Evolutionary conservation across 768 basidiomycete genomes (phyloP), one percentile per base, ranked within the genome.

Genomic region (Macrolepiota fuliginosa): DNA sequence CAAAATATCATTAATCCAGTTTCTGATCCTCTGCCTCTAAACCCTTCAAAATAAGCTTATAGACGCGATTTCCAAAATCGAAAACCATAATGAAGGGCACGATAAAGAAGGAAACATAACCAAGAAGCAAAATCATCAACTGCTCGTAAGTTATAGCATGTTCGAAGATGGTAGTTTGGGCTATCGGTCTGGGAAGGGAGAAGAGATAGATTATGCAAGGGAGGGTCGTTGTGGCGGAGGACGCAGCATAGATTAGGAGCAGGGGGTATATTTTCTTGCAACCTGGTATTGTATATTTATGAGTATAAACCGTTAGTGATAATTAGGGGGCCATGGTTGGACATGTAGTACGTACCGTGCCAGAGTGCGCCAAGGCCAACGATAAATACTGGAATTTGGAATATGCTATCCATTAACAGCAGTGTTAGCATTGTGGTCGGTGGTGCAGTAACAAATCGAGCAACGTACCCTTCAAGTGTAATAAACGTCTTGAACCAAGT

Each of bases 351-450:
- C 71, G 36, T 65, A 82, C 90, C 82, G 66, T 75, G 79, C 79
- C 81, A 88, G 12, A 91, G 75, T 0, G 81, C 85, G 13, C 75
- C 74, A 49, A 83, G 79, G 12, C 89, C 90, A n/a, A 94, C 61
- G 47, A 92, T 66, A 69, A 94, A 94, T 0, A 88, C 81, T 0
- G 94, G 94, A 0, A 93, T 73, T 69, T 94, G 92, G 71, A 90
- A 89, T 53, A 84, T 63, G 15, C 88, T 88, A 50, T 17, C 25
- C 39, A 24, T 10, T 13, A 46, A 0, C 11, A 4, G 46, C 24
- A 42, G 37, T 4, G 9, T n/a, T n/a, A 27, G 60, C 42, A 56
- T 25, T n/a, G 35, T 10, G 27, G 7, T 17, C 19, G 19, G 19
- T 45, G 42, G 22, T 24, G 9, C 37, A 11, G 22, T 40, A n/a